Evolutionary conservation across 2,329 filamentous ascomycete species (phyloP).

Genomic region (Colletotrichum australisinense): DNA sequence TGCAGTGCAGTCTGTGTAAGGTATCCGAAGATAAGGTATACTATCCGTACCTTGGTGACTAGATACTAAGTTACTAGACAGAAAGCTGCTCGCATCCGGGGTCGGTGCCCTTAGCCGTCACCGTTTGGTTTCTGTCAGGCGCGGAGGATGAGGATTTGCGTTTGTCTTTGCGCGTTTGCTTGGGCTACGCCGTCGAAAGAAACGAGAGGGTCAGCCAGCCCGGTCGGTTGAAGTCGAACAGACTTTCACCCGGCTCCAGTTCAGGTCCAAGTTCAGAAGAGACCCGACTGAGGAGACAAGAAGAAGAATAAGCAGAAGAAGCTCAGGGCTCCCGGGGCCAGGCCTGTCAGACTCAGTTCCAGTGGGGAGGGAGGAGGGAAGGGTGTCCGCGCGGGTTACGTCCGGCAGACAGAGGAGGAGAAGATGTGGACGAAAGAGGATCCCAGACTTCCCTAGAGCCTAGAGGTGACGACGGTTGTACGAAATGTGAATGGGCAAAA

Average conservation of each 20-base stretch:
- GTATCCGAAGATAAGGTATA: too few species aligned
- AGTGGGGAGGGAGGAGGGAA: slow-evolving; percentile 9
- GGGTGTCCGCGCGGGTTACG: slow-evolving; percentile 23
- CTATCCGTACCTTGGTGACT: too few species aligned
- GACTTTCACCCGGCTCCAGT: slow-evolving; percentile 11
- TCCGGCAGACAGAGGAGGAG: slow-evolving; percentile 19
- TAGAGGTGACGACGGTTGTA: slow-evolving; percentile 26
- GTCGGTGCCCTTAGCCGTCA: slow-evolving; percentile 21
- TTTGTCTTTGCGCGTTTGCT: slow-evolving; percentile 30
- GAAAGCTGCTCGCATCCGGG: slow-evolving; percentile 8
- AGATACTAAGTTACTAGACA: too few species aligned
- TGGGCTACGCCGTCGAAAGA: slow-evolving; percentile 18
- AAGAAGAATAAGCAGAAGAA: background rate
- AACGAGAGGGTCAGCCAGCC: background rate
- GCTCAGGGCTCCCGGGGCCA: slow-evolving; percentile 22
- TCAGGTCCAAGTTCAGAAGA: slow-evolving; percentile 7
- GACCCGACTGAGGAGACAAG: background rate
- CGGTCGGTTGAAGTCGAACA: slow-evolving; percentile 8
- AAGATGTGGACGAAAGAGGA: background rate
- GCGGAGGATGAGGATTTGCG: slow-evolving; percentile 25
- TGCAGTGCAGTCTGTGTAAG: background rate
- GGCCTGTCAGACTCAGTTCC: slow-evolving; percentile 26
- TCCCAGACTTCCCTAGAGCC: background rate
- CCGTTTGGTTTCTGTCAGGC: slow-evolving; percentile 24
- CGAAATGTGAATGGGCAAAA: slow-evolving; percentile 32